Base-by-base conservation (phyloP, 2,329 filamentous ascomycete species). In the Sarocladium kiliense region DNA sequence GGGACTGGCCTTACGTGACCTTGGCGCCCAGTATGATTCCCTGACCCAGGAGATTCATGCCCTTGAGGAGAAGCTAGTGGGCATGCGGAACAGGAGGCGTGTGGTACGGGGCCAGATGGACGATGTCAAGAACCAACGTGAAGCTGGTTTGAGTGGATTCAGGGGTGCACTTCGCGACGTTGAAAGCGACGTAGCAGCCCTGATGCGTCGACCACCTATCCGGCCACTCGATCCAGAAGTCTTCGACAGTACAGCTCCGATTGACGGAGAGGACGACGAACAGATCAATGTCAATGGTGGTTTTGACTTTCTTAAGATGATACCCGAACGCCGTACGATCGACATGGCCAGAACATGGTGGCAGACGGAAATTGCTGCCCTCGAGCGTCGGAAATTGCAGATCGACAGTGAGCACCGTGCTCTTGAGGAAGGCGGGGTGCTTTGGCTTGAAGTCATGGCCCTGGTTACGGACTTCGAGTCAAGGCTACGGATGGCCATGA, bases 301-400 rank as follows among this genome's bases (percentile, higher is more conserved):
- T 0, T 57, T 69, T 3, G 80, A 82, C 34, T 89, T 89, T 54
- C 65, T 86, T 34, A 73, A 76, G 2, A 72, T 91, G 7, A 80
- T 83, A 1, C 78, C 83, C 0, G 82, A 86, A 61, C 77, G 86
- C 18, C 76, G 88, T 47, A 91, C 87, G 0, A 66, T 86, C 1
- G 81, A 82, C 14, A 86, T 91, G 84, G 88, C 87, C 0, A 81
- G 77, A 57, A 78, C 85, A 14, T 88, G 87, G 77, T 91, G 86
- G 84, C 77, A 81, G 54, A 77, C 79, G 5, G 87, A 91, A 60
- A 73, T 85, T 1, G 70, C 70, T 1, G 70, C 80, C 0, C 71
- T 88, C 2, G 72, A 84, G 51, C 71, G 73, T 44, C 79, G 80
- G 56, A 82, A 80, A 58, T 63, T 70, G 9, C 76, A 79, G 25